Evolutionary conservation across 1,284 basidiomycete genomes (phyloP).

Genomic region (Xerocomus minutiporus): DNA sequence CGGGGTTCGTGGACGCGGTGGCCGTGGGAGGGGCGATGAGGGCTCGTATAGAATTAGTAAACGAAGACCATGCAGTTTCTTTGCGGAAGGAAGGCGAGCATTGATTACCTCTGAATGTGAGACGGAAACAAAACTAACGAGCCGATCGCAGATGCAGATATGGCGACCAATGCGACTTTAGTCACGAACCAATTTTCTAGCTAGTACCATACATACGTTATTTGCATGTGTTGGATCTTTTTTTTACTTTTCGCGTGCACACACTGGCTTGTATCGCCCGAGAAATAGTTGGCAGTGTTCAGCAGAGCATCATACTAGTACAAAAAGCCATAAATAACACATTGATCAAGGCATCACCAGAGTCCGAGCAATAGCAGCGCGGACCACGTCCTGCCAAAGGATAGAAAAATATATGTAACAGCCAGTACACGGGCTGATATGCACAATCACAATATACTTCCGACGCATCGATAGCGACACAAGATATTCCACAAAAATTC

Average conservation of each 20-base stretch:
- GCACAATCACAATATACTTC: constrained; percentile 32
- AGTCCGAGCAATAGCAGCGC: constrained; percentile 32
- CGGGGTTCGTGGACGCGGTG: constrained; percentile 32
- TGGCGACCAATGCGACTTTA: constrained; percentile 79
- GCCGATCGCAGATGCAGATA: constrained; percentile 70
- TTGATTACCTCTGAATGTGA: constrained; percentile 39
- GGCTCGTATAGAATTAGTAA: constrained; percentile 67
- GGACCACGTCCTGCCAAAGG: constrained; percentile 22
- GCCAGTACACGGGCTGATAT: constrained; percentile 22
- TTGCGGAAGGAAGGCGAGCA: constrained; percentile 85
- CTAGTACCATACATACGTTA: neutral
- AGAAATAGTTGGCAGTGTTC: constrained; percentile 18
- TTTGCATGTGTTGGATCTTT: neutral
- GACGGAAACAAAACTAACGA: constrained; percentile 44
- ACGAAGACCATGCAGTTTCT: constrained; percentile 83
- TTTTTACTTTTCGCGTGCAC: neutral
- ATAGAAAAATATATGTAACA: constrained; percentile 33
- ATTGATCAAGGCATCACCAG: constrained; percentile 22
- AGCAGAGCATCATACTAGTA: constrained; percentile 30
- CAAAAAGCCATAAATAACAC: constrained; percentile 38
- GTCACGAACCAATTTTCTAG: constrained; percentile 51
- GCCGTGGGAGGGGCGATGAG: constrained; percentile 46
- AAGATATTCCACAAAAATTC: constrained; percentile 30
- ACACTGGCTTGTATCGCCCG: constrained; percentile 4
- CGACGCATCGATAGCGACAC: constrained; percentile 25